Evolutionary conservation across 2,329 filamentous ascomycete species (phyloP).

Genomic region (Geosmithia morbida): DNA sequence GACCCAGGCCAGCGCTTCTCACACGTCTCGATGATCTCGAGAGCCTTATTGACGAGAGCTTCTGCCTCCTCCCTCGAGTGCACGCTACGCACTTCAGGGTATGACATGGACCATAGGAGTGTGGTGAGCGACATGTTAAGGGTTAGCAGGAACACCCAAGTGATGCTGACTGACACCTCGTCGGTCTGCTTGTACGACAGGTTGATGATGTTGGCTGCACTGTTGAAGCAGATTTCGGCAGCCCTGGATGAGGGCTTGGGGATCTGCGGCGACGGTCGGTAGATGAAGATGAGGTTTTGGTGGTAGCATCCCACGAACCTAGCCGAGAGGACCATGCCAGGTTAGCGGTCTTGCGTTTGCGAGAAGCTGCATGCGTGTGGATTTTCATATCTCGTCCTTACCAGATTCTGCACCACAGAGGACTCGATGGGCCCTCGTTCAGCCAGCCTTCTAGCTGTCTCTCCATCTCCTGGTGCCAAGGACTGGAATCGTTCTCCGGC

Average conservation of each 20-base stretch:
- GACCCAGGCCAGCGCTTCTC: conserved; percentile 88
- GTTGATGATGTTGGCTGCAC: conserved; percentile 67
- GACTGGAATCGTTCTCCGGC: conserved; percentile 66
- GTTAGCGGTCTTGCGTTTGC: neutral
- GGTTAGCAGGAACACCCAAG: conserved; percentile 83
- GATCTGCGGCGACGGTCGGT: conserved; percentile 82
- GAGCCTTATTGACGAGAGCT: conserved; percentile 54
- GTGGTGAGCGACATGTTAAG: conserved; percentile 89
- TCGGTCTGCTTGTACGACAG: conserved; percentile 71
- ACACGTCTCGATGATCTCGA: conserved; percentile 68
- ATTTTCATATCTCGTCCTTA: conserved; percentile 18
- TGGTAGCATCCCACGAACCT: conserved; percentile 61
- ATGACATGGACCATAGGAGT: conserved; percentile 82
- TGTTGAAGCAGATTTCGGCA: conserved; percentile 70
- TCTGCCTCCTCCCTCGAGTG: conserved; percentile 66
- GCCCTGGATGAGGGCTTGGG: conserved; percentile 70
- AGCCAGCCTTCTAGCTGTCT: conserved; percentile 69
- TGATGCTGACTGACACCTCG: conserved; percentile 64
- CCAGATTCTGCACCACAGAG: conserved; percentile 65
- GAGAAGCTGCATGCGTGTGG: too few relatives aligned
- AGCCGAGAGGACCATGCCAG: conserved; percentile 3
- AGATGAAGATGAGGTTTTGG: conserved; percentile 77
- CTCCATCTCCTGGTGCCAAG: conserved; percentile 76
- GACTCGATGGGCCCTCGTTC: conserved; percentile 57
- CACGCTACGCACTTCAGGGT: conserved; percentile 61